Evolutionary conservation across 75 land plant species (phyloP).

Genomic region (Gnetum montanum): DNA sequence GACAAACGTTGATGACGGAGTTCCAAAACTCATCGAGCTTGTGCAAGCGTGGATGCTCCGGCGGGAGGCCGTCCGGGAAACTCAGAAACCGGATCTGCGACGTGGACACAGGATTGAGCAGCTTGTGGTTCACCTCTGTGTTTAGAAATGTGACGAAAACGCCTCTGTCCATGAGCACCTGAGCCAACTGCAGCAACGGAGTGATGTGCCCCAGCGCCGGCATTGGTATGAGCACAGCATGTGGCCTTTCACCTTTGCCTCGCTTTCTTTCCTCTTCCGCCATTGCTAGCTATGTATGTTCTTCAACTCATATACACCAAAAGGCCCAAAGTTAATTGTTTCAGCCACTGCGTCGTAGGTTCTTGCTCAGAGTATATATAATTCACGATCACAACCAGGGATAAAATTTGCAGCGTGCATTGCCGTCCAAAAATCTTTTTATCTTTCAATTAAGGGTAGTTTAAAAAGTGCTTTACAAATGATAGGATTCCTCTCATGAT

Average conservation of each 20-base stretch:
- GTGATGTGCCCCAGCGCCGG: conserved; percentile 5
- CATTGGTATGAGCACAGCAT: conserved; percentile 1
- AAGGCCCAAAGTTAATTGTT: too few species aligned
- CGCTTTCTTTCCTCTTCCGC: too few species aligned
- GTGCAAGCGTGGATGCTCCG: conserved; percentile 7
- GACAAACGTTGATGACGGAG: background rate
- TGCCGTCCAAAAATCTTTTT: too few species aligned
- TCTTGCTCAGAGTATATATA: too few species aligned
- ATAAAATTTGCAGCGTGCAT: too few species aligned
- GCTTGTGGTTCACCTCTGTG: background rate
- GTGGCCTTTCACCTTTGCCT: background rate
- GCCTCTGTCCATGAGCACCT: background rate
- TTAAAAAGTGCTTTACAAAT: too few species aligned
- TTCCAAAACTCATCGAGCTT: conserved; percentile 8
- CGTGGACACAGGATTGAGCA: background rate
- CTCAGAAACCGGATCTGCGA: conserved; percentile 10
- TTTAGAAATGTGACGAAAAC: conserved; percentile 3
- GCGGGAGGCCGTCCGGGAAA: conserved; percentile 21
- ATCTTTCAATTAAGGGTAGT: too few species aligned
- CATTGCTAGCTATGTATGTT: too few species aligned
- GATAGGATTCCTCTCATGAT: too few species aligned
- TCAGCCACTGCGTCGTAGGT: too few species aligned
- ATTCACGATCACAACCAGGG: too few species aligned
- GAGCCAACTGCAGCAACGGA: conserved; percentile 4
- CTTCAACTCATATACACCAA: too few species aligned